phyloP scores from a whole-genome alignment of 345 rosid genomes.

The Kandelia obovata region DNA sequence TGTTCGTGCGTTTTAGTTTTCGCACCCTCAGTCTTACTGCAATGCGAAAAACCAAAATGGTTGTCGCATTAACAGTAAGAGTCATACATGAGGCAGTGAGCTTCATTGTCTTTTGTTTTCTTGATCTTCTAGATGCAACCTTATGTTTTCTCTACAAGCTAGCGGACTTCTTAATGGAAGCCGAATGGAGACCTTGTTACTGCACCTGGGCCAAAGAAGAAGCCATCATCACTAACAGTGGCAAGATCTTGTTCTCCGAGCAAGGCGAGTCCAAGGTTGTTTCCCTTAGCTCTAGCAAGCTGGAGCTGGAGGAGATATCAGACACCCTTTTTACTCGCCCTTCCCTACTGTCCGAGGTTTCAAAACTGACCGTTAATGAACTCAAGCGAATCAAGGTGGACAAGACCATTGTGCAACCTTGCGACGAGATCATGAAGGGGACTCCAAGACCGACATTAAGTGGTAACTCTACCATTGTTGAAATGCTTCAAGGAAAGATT shows the following conservation, averaged over 20 bases:
- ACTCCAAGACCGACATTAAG: constrained; percentile 40
- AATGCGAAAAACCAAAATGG: constrained; percentile 24
- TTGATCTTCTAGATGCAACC: constrained; percentile 66
- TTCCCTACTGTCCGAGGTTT: constrained; percentile 45
- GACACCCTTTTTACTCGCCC: constrained; percentile 82
- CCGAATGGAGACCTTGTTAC: constrained; percentile 86
- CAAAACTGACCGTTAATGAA: constrained; percentile 28
- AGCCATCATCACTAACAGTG: constrained; percentile 56
- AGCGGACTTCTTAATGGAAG: constrained; percentile 70
- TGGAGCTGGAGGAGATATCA: constrained; percentile 81
- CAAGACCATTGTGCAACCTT: constrained; percentile 28
- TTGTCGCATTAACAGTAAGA: constrained; percentile 13
- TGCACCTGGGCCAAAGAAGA: constrained; percentile 58
- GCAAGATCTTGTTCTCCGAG: constrained; percentile 74
- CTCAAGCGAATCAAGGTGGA: constrained; percentile 25
- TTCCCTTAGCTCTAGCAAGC: constrained; percentile 57
- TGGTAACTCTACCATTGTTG: constrained; percentile 62
- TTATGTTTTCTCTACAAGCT: constrained; percentile 71
- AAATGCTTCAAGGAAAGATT: constrained; percentile 56
- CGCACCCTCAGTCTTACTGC: background rate
- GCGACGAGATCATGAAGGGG: constrained; percentile 33
- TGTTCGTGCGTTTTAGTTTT: too few relatives aligned
- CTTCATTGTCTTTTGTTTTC: constrained; percentile 71
- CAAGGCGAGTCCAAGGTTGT: constrained; percentile 76
- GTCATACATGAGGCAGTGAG: constrained; percentile 38